A percentile compares a stretch with the other conserved stretches of the same genome.
phyloP scores from a whole-genome alignment of 768 basidiomycete genomes.

The Podaxis sp. region DNA sequence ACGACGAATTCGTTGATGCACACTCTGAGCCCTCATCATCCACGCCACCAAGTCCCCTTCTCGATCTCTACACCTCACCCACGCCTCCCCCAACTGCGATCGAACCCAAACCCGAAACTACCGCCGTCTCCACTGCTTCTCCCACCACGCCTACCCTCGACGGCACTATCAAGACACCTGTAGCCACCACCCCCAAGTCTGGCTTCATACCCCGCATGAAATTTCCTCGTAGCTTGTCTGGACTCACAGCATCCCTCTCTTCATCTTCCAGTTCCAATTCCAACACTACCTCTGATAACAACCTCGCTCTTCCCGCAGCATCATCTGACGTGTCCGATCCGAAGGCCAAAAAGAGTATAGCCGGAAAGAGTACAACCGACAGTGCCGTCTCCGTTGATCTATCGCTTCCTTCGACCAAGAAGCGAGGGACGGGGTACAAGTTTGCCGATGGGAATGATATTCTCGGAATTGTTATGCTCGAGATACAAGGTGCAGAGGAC shows the following conservation, averaged over 20 bases:
- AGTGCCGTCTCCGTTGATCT: background rate
- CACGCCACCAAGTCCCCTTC: slow-evolving; percentile 21
- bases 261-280: slow-evolving; percentile 1
- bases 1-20: slow-evolving; percentile 30
- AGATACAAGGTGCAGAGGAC: slow-evolving; percentile 82
- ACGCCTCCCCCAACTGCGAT: slow-evolving; percentile 9
- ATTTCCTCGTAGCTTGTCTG: slow-evolving; percentile 19
- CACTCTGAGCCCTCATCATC: slow-evolving; percentile 24
- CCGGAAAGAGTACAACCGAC: slow-evolving; percentile 13
- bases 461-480: slow-evolving; percentile 92
- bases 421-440: slow-evolving; percentile 40
- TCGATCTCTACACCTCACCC: slow-evolving; percentile 24
- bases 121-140: slow-evolving; percentile 15
- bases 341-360: slow-evolving; percentile 4
- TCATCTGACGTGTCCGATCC: background rate
- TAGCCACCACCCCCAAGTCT: slow-evolving; percentile 18
- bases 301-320: background rate
- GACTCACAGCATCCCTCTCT: slow-evolving; percentile 15
- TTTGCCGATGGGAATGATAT: slow-evolving; percentile 78
- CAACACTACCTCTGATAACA: background rate
- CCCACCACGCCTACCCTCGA: slow-evolving; percentile 24
- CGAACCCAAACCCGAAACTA: slow-evolving; percentile 8
- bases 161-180: slow-evolving; percentile 20
- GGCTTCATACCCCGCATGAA: slow-evolving; percentile 25
- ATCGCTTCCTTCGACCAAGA: slow-evolving; percentile 20